Percentiles rank a stretch among this genome's conserved stretches.
Evolutionary conservation across 352 stramenopile species (phyloP).

Genomic region (Pythium angustatum): DNA sequence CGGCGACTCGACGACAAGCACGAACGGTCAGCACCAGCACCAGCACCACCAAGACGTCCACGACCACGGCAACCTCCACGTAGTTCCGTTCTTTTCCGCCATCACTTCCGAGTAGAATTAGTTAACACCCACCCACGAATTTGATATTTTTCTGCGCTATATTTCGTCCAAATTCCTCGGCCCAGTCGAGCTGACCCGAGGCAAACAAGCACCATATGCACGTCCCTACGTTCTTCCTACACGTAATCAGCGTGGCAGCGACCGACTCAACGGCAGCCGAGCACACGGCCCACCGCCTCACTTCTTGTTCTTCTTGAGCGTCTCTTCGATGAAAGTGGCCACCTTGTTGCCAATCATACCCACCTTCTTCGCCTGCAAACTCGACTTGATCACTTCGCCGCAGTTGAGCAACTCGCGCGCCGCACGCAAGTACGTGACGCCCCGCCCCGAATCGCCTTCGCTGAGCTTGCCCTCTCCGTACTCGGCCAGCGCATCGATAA

Average conservation of each 20-base stretch:
- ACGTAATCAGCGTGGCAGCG: background rate
- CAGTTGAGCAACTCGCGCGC: constrained; percentile 53
- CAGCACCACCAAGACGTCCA: background rate
- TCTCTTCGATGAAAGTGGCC: constrained; percentile 50
- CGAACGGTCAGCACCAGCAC: background rate
- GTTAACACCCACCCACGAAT: too few species aligned
- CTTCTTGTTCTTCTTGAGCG: constrained; percentile 33
- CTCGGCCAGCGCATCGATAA: constrained; percentile 65
- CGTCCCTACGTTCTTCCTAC: background rate
- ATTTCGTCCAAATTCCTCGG: too few species aligned
- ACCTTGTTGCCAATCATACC: constrained; percentile 68
- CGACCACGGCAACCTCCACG: background rate
- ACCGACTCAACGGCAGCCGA: background rate
- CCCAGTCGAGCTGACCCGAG: too few species aligned
- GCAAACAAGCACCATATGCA: background rate
- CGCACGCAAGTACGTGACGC: constrained; percentile 64
- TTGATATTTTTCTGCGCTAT: too few species aligned
- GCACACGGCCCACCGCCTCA: background rate
- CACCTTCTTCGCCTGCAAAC: constrained; percentile 53
- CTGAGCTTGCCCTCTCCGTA: constrained; percentile 56
- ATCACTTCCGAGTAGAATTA: background rate
- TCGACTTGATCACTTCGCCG: constrained; percentile 46
- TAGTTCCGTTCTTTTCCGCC: background rate
- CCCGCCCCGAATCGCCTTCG: constrained; percentile 57
- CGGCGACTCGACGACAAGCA: constrained; percentile 9